phyloP scores from a whole-genome alignment of 2,329 filamentous ascomycete species.

The Chaetoscypha palmicola region DNA sequence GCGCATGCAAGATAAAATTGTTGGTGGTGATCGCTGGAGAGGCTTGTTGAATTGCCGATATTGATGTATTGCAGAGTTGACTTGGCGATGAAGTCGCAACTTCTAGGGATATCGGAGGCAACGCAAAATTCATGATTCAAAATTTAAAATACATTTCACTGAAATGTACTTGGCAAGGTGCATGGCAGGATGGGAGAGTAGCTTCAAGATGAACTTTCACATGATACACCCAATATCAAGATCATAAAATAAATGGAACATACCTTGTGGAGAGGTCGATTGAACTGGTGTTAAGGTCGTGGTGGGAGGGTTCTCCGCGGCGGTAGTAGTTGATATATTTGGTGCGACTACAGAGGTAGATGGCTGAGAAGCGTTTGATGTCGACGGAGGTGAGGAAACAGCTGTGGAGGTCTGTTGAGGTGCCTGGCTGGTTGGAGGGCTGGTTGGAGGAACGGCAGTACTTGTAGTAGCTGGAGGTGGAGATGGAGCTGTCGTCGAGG shows the following conservation, averaged over 20 bases:
- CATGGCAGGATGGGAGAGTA: not conserved
- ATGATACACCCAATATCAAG: not conserved
- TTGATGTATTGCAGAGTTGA: too few species aligned
- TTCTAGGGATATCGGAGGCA: too few species aligned
- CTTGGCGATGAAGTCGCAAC: too few species aligned
- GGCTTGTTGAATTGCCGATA: too few species aligned
- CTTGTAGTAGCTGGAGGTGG: not conserved
- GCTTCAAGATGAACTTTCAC: not conserved
- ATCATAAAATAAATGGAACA: slow-evolving; percentile 1
- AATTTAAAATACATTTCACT: too few species aligned
- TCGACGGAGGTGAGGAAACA: not conserved
- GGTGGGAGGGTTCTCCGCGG: not conserved
- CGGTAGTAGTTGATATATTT: not conserved
- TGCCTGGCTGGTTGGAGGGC: not conserved
- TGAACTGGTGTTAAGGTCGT: not conserved
- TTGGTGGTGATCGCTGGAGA: too few species aligned
- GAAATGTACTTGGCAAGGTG: too few species aligned
- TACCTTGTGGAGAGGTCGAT: slow-evolving; percentile 1
- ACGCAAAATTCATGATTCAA: too few species aligned
- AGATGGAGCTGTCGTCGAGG: not conserved
- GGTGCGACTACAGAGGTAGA: not conserved
- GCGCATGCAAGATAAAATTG: too few species aligned
- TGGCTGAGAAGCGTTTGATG: not conserved
- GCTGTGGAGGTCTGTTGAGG: not conserved
- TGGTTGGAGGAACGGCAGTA: not conserved